phyloP scores from a whole-genome alignment of 208 protist species.

The Vickermania ingenoplastis region DNA sequence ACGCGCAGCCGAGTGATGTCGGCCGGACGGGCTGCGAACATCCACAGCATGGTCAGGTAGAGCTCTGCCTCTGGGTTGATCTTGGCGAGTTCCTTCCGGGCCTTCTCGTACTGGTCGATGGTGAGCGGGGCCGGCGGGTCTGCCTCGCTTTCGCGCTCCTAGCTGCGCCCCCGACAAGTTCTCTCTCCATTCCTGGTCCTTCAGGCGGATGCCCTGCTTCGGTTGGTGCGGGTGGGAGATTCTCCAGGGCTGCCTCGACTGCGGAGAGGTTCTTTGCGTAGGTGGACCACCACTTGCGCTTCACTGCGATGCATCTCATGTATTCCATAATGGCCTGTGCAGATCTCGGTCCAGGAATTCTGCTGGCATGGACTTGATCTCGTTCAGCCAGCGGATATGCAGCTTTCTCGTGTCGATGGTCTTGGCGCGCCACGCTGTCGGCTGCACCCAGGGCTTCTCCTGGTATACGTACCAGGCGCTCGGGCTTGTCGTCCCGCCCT shows the following conservation, averaged over 20 bases:
- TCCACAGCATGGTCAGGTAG: not conserved
- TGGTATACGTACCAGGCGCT: not conserved
- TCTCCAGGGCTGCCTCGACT: not conserved
- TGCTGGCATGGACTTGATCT: not conserved
- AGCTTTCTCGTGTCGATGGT: not conserved
- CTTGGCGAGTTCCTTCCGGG: not conserved
- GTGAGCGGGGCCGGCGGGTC: not conserved
- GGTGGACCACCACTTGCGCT: not conserved
- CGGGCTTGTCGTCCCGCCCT: not conserved
- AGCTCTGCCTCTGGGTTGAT: not conserved
- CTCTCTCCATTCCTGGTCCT: not conserved
- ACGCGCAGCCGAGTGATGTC: not conserved
- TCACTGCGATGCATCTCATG: not conserved
- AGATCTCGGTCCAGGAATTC: not conserved
- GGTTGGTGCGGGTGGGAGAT: not conserved
- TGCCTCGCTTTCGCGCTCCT: not conserved
- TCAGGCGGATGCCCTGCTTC: not conserved
- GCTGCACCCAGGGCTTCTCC: not conserved
- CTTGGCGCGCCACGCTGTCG: not conserved
- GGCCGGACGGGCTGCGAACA: not conserved
- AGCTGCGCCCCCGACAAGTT: not conserved
- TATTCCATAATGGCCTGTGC: not conserved
- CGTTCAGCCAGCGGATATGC: not conserved
- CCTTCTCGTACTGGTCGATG: not conserved
- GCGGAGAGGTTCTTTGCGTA: not conserved